These are phyloP conservation scores for Paulownia fortunei DNA, from an alignment of 257 asterid genomes.

Conservation along the genomic window DNA sequence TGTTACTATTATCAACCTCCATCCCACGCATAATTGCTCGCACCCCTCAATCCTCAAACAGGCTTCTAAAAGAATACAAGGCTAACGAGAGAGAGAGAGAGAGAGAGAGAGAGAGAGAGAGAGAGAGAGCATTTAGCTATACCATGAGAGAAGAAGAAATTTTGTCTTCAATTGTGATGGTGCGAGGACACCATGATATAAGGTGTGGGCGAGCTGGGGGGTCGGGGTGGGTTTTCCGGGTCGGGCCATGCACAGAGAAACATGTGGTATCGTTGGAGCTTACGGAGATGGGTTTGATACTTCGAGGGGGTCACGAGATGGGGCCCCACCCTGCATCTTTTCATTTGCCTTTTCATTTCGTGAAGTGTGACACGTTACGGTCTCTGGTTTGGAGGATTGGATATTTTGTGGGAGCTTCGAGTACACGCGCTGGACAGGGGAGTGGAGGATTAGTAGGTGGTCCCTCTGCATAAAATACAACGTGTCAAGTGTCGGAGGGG, in stretches of 20 bases:
- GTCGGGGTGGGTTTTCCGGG: constrained; percentile 26
- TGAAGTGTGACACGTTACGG: constrained; percentile 35
- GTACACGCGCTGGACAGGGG: not conserved
- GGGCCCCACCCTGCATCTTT: constrained; percentile 25
- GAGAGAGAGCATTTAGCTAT: not conserved
- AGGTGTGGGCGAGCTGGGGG: constrained; percentile 30
- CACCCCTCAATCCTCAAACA: not conserved
- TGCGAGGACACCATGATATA: constrained; percentile 38
- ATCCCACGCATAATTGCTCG: constrained; percentile 44
- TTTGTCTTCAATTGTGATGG: constrained; percentile 33
- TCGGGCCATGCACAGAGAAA: constrained; percentile 30
- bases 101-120: constrained; percentile 6
- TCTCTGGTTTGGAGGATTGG: constrained; percentile 7
- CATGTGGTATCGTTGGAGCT: constrained; percentile 42
- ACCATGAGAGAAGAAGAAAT: not conserved
- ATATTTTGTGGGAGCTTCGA: constrained; percentile 3
- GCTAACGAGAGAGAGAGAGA: not conserved
- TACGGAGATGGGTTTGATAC: constrained; percentile 29
- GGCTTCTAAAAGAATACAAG: not conserved
- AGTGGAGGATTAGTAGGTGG: constrained; percentile 18
- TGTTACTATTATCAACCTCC: constrained; percentile 37
- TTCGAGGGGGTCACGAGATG: constrained; percentile 32
- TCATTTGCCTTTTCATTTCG: constrained; percentile 14
- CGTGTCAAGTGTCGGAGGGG: constrained; percentile 44
- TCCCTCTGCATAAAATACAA: constrained; percentile 26